These are phyloP conservation scores for Chaetomium globosum DNA, from an alignment of 2,329 filamentous ascomycete genomes.

Conservation along the genomic window DNA sequence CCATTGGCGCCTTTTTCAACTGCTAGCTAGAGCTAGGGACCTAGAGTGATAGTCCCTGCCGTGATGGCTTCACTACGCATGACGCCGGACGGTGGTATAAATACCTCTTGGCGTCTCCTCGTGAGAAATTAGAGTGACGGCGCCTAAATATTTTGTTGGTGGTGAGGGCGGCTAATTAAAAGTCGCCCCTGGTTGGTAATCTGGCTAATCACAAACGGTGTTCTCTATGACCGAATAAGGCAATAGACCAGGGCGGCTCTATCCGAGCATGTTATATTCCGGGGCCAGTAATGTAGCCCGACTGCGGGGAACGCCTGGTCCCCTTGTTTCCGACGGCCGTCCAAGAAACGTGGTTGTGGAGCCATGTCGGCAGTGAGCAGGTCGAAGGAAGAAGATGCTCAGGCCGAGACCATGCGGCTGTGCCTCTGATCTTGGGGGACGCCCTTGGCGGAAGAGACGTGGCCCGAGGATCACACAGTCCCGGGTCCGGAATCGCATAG, in stretches of 20 bases:
- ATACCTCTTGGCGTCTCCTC: conserved; percentile 12
- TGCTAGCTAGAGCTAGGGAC: neutral
- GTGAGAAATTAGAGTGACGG: neutral
- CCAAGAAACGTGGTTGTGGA: neutral
- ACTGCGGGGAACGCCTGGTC: neutral
- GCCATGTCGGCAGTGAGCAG: conserved; percentile 1
- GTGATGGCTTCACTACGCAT: neutral
- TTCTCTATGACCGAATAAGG: conserved; percentile 1
- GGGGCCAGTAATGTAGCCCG: conserved; percentile 19
- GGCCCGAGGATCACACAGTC: too few species aligned
- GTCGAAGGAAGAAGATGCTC: neutral
- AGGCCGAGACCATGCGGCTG: neutral
- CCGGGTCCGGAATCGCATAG: too few species aligned
- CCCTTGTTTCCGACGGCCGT: neutral
- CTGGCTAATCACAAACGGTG: conserved; percentile 7
- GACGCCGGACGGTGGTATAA: neutral
- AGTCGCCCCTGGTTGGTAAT: conserved; percentile 1
- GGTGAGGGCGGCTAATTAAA: neutral
- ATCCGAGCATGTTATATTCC: conserved; percentile 20
- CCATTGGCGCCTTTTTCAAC: conserved; percentile 1
- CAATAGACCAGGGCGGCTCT: conserved; percentile 12
- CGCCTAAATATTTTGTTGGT: conserved; percentile 17
- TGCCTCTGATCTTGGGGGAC: too few species aligned
- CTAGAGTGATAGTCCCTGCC: neutral
- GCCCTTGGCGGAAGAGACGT: too few species aligned